Conservation (phyloP, 257 asterid species). For the Lycium barbarum region DNA sequence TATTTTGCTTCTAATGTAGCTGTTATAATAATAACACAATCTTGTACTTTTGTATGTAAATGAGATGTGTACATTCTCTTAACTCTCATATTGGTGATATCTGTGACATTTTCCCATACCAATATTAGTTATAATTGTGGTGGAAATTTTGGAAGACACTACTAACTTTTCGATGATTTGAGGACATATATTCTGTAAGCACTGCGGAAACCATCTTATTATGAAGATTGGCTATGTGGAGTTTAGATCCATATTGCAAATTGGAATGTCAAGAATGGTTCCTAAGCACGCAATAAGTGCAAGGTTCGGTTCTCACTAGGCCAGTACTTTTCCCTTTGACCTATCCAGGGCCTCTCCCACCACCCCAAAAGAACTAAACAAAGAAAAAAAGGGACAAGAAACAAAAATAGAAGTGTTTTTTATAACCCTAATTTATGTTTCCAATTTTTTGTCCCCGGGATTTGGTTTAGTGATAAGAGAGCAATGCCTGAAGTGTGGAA, state of each 20-base stretch:
- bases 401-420: background rate
- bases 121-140: background rate
- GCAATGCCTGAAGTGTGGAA: background rate
- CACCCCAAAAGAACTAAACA: background rate
- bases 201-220: background rate
- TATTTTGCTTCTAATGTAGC: background rate
- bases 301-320: too few species aligned
- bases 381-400: background rate
- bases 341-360: too few species aligned
- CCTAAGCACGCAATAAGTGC: background rate
- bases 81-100: background rate
- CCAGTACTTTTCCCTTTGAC: too few species aligned
- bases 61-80: background rate
- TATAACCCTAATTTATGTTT: background rate
- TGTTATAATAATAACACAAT: background rate
- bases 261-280: conserved; percentile 20
- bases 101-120: background rate
- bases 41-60: background rate
- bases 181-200: background rate
- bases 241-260: background rate
- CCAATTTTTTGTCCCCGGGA: background rate
- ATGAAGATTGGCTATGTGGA: background rate
- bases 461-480: background rate
- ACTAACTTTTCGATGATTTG: background rate
- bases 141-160: background rate